Percentiles rank a stretch among this genome's conserved stretches.
Evolutionary conservation across 176 grass and related monocot genomes (phyloP).

Genomic region (Microstegium vimineum): DNA sequence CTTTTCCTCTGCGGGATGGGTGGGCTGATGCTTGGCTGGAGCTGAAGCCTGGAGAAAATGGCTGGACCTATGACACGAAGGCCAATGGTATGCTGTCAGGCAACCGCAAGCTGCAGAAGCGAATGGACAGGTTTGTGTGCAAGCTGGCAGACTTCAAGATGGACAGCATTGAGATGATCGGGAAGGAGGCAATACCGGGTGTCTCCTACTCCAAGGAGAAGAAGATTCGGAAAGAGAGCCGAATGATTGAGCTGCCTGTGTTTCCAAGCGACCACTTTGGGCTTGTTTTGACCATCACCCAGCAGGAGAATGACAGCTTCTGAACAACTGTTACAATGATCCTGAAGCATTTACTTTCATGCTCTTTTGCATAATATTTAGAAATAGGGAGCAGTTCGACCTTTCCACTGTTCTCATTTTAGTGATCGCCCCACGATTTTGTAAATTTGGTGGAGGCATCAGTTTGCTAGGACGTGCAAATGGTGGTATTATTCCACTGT

Average conservation of each 20-base stretch:
- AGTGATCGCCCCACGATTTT: neutral
- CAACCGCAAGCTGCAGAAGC: constrained; percentile 70
- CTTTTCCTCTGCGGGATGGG: constrained; percentile 38
- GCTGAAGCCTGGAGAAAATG: constrained; percentile 53
- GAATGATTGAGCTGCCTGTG: constrained; percentile 53
- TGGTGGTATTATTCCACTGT: too few species aligned
- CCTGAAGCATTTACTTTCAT: neutral
- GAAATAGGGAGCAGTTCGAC: too few species aligned
- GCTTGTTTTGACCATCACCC: constrained; percentile 54
- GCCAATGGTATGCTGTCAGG: constrained; percentile 63
- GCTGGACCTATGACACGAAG: constrained; percentile 82
- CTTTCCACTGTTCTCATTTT: too few species aligned
- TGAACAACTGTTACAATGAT: neutral
- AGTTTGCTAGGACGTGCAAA: neutral
- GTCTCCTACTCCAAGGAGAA: constrained; percentile 64
- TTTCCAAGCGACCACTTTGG: constrained; percentile 85
- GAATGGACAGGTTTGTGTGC: constrained; percentile 63
- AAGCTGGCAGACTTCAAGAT: constrained; percentile 57
- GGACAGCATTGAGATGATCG: constrained; percentile 69
- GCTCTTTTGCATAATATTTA: neutral
- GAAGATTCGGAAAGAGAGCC: constrained; percentile 43
- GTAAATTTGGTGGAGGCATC: neutral
- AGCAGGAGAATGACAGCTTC: neutral
- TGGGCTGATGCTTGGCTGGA: constrained; percentile 74
- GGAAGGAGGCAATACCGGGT: constrained; percentile 63